Percentiles rank a stretch among this genome's conserved stretches.
Conservation (phyloP, 345 rosid species). For the Viola odorata region DNA sequence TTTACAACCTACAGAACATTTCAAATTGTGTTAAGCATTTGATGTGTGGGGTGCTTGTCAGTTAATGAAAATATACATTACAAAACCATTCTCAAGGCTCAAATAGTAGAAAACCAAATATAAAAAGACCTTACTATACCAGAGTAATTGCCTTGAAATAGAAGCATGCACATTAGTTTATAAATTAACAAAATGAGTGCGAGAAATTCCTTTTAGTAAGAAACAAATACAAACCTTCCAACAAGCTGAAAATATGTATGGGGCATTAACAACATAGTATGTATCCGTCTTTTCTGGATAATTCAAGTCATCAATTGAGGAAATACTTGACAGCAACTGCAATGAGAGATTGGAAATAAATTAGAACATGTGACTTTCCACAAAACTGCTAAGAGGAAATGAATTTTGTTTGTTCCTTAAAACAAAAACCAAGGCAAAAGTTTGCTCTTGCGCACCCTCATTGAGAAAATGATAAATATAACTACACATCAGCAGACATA, state of each 20-base stretch:
- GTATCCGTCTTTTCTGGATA: conserved; percentile 92
- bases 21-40: conserved; percentile 1
- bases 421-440: neutral
- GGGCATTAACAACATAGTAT: conserved; percentile 78
- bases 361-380: neutral
- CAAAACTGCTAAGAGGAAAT: neutral
- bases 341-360: neutral
- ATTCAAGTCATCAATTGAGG: conserved; percentile 85
- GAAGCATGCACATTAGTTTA: no score
- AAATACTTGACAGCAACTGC: conserved; percentile 71
- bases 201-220: no score
- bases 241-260: conserved; percentile 85
- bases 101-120: no score
- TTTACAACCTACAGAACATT: conserved; percentile 57
- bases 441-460: neutral
- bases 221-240: conserved; percentile 54
- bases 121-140: no score
- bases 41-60: neutral
- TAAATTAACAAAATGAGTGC: no score
- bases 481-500: neutral
- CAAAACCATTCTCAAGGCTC: no score
- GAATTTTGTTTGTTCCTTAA: neutral
- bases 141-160: no score
- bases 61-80: neutral
- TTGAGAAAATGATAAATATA: neutral